phyloP scores from a whole-genome alignment of 768 basidiomycete genomes.

The Russula dissimulans region DNA sequence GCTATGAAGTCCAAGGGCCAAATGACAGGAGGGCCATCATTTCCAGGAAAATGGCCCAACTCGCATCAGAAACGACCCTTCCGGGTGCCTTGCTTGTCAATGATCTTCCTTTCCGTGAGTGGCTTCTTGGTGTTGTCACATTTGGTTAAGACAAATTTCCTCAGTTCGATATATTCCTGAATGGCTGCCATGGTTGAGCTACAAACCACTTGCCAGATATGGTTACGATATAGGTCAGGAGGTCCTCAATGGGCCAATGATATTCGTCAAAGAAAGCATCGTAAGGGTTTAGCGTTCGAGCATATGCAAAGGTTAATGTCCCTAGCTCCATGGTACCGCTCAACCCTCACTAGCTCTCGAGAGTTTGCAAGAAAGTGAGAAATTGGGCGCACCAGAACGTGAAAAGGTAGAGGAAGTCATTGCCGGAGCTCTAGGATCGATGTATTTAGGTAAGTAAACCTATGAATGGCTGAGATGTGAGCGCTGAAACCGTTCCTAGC shows the following conservation, averaged over 20 bases:
- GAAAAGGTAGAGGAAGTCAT: not conserved
- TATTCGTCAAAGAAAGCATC: too few species aligned
- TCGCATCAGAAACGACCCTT: not conserved
- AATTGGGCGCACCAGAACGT: not conserved
- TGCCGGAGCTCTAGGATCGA: not conserved
- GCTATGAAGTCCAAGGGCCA: not conserved
- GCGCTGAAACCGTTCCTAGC: not conserved
- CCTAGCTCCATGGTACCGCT: not conserved
- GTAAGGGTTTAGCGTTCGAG: not conserved
- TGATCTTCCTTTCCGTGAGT: too few species aligned
- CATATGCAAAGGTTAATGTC: not conserved
- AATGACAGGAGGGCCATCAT: not conserved
- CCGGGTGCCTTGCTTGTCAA: not conserved
- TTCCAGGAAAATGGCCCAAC: not conserved
- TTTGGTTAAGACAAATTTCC: not conserved
- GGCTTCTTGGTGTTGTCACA: too few species aligned
- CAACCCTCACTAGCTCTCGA: conserved; percentile 7
- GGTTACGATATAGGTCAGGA: not conserved
- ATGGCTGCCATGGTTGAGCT: conserved; percentile 5
- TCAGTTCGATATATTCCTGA: conserved; percentile 7
- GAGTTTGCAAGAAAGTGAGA: not conserved
- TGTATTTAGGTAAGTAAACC: not conserved
- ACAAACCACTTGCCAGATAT: not conserved
- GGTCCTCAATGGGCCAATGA: not conserved
- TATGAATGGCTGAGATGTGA: not conserved